phyloP scores from a whole-genome alignment of 2,329 filamentous ascomycete genomes.

The Colletotrichum neosansevieriae region DNA sequence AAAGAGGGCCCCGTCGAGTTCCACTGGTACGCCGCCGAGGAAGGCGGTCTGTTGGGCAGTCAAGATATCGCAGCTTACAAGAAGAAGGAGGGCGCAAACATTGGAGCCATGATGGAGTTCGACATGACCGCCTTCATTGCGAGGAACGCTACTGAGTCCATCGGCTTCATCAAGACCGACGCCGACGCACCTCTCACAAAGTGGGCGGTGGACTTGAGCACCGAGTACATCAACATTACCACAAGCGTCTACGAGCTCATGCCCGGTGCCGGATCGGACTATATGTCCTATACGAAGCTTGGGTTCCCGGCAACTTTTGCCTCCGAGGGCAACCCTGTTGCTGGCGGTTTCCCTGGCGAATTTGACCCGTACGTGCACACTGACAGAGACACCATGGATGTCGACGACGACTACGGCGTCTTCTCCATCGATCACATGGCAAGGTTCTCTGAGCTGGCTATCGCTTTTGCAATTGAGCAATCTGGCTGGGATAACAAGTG shows the following conservation, averaged over 20 bases:
- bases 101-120: slow-evolving; percentile 80
- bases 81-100: slow-evolving; percentile 68
- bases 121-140: slow-evolving; percentile 56
- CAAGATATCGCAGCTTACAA: slow-evolving; percentile 78
- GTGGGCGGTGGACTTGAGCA: slow-evolving; percentile 50
- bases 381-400: slow-evolving; percentile 51
- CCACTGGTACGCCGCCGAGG: slow-evolving; percentile 85
- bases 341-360: slow-evolving; percentile 48
- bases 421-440: slow-evolving; percentile 57
- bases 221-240: slow-evolving; percentile 53
- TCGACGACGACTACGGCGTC: slow-evolving; percentile 52
- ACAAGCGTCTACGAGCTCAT: slow-evolving; percentile 49
- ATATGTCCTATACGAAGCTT: slow-evolving; percentile 55
- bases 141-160: slow-evolving; percentile 53
- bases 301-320: slow-evolving; percentile 55
- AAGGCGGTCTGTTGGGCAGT: slow-evolving; percentile 72
- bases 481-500: slow-evolving; percentile 55
- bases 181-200: slow-evolving; percentile 52
- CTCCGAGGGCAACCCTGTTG: slow-evolving; percentile 52
- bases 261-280: slow-evolving; percentile 53
- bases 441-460: slow-evolving; percentile 54
- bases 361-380: slow-evolving; percentile 55
- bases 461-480: slow-evolving; percentile 55
- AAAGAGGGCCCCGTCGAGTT: slow-evolving; percentile 70
- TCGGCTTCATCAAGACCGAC: slow-evolving; percentile 54